Evolutionary conservation across 2,329 filamentous ascomycete species (phyloP).

Genomic region (Botrytis fabae): DNA sequence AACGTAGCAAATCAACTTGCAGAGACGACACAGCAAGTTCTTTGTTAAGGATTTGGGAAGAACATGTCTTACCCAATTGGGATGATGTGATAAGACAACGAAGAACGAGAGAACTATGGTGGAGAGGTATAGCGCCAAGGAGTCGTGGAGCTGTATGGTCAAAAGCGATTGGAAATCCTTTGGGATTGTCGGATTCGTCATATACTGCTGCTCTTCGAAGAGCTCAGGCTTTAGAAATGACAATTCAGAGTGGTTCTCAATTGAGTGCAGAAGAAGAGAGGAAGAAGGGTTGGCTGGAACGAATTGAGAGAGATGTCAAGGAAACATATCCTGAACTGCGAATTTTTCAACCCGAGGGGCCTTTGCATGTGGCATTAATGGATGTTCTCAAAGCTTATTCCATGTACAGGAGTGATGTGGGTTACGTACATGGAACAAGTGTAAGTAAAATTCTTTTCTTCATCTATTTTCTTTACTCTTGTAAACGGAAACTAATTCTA

Average conservation of each 20-base stretch:
- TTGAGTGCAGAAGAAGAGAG: conserved; percentile 51
- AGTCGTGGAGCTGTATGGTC: conserved; percentile 51
- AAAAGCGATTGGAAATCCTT: conserved; percentile 41
- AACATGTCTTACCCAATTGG: conserved; percentile 76
- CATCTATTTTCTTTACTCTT: neutral
- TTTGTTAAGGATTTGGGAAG: conserved; percentile 68
- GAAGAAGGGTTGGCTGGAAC: conserved; percentile 60
- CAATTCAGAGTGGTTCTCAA: conserved; percentile 37
- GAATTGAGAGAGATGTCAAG: conserved; percentile 64
- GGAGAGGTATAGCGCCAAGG: conserved; percentile 73
- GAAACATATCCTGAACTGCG: conserved; percentile 70
- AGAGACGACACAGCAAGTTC: conserved; percentile 57
- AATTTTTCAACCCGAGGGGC: conserved; percentile 58
- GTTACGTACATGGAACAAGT: conserved; percentile 73
- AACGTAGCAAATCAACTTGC: conserved; percentile 51
- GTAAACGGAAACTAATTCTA: conserved; percentile 6
- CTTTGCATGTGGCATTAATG: conserved; percentile 65
- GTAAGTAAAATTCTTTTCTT: conserved; percentile 49
- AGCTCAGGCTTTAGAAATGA: conserved; percentile 59
- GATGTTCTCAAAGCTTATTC: conserved; percentile 77
- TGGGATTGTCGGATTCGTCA: conserved; percentile 56
- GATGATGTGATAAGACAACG: conserved; percentile 67
- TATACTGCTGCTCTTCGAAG: conserved; percentile 70
- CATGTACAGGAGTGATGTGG: conserved; percentile 80
- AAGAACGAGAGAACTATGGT: conserved; percentile 75